Base-by-base conservation (phyloP, 2,329 filamentous ascomycete species). In the Fusarium drepaniforme region DNA sequence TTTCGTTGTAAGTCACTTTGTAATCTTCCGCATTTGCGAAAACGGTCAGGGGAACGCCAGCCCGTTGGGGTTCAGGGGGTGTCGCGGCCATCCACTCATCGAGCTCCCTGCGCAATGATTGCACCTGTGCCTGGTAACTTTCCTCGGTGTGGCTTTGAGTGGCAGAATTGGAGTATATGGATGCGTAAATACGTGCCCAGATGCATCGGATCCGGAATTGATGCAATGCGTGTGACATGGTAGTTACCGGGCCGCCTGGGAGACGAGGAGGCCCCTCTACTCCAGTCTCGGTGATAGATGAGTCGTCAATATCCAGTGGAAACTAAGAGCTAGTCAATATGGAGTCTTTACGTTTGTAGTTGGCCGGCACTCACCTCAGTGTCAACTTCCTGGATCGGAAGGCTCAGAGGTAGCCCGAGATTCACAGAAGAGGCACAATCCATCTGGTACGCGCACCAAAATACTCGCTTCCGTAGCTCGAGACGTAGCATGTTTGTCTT, bases 1-100 rank as follows among this genome's bases (percentile, higher is more conserved):
- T 61, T 18, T 76, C 67, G 38, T 71, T 72, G 37, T 80, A 78
- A 8, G 53, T 64, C 3, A 49, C n/a, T 28, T 53, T 44, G 58
- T 63, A 66, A 21, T 56, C 46, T 11, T 70, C 64, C 11, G 11
- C 46, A 18, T 28, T 68, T 8, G 40, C 44, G 37, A 71, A 71
- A 1, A 71, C 23, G 8, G 53, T 61, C 3, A 68, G 53, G 8
- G 33, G n/a, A 28, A 21, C 8, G 28, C 59, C 51, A 21, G 8
- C 6, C 30, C 65, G 38, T 9, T 23, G 51, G 12, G 33, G 58
- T 9, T 25, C 25, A 8, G 59, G 60, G 3, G 68, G 68, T 7
- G 64, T 56, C 7, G 59, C 28, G 5, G 65, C 65, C 23, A 65
- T 42, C 68, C 68, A 71, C 18, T 58, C 23, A n/a, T 71, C 68